Evolutionary conservation across 2,329 filamentous ascomycete genomes (phyloP), one percentile per base, ranked within the genome.

Genomic region (Fusarium xyrophilum): DNA sequence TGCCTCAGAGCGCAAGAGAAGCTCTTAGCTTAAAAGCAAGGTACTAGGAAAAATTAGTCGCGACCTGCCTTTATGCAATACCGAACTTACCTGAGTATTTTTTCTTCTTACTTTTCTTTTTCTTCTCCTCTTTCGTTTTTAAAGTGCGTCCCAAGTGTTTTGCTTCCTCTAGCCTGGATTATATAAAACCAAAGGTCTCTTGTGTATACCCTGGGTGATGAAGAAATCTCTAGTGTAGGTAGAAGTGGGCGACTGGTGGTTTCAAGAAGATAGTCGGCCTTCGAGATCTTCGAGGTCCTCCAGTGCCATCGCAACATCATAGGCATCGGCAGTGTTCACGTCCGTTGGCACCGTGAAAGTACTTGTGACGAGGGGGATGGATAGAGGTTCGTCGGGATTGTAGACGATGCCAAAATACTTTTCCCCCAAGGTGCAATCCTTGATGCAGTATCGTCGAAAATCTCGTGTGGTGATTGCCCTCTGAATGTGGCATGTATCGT

Each of bases 351-450:
- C 21, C 5, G 30, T 57, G 17, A 47, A 62, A 23, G 50, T 46
- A 8, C 12, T 30, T 19, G 44, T 50, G 42, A 27, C 25, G 2
- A 46, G n/a, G 12, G 60, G 50, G 21, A 52, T 30, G 11, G 58
- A 63, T 5, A 43, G 25, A 35, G 33, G 39, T 5, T 63, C 44
- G 6, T 46, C n/a, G 7, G 42, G 39, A 1, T 51, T 39, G 21
- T 57, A 64, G n/a, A 57, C n/a, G 7, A 57, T 57, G 3, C 33
- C 44, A 30, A 63, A 64, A 21, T 64, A 64, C 15, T 39, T 17
- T 13, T 39, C 19, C 3, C 44, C 46, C 36, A 11, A 21, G 6
- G 23, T n/a, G 13, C 55, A 54, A 25, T 54, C 21, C 15, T 17
- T 28, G 36, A 57, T 54, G 14, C 23, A 25, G 40, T 54, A 35